These are phyloP conservation scores for Pseudophaeomoniella oleicola DNA, from an alignment of 2,329 filamentous ascomycete genomes.

Conservation along the genomic window DNA sequence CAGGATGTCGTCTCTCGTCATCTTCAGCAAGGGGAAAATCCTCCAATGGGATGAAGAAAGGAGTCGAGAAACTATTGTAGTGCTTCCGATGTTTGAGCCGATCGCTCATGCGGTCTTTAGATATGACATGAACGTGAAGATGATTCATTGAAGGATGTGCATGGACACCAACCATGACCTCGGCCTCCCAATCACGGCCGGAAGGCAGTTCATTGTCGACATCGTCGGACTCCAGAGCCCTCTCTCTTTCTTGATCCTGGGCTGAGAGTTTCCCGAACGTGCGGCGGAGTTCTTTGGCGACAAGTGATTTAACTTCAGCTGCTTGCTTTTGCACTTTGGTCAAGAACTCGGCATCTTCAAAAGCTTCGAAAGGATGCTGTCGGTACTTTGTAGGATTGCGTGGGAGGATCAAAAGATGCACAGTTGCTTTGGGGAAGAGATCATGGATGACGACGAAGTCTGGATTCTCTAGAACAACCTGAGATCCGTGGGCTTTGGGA, in stretches of 20 bases:
- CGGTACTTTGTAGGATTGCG: conserved; percentile 46
- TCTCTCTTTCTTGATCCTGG: conserved; percentile 47
- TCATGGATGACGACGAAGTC: conserved; percentile 68
- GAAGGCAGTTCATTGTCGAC: conserved; percentile 40
- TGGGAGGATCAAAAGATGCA: conserved; percentile 81
- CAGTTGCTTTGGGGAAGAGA: conserved; percentile 66
- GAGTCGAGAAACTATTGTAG: conserved; percentile 81
- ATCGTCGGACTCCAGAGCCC: conserved; percentile 46
- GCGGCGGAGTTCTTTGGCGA: conserved; percentile 60
- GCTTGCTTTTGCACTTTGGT: conserved; percentile 46
- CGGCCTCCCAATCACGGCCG: conserved; percentile 64
- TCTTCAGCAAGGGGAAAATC: conserved; percentile 61
- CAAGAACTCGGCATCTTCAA: conserved; percentile 58
- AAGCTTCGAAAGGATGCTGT: conserved; percentile 62
- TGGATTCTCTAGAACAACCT: conserved; percentile 46
- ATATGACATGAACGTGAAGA: conserved; percentile 78
- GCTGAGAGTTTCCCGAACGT: conserved; percentile 49
- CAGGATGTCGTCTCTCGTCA: conserved; percentile 48
- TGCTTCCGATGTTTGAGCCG: conserved; percentile 68
- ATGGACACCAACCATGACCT: conserved; percentile 69
- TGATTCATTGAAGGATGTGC: conserved; percentile 84
- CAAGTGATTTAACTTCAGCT: conserved; percentile 45
- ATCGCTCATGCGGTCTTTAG: conserved; percentile 60
- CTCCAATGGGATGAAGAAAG: conserved; percentile 64
- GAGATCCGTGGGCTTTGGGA: conserved; percentile 45